Evolutionary conservation across 139 green algal genomes (phyloP).

Genomic region (Volvox reticuliferus): DNA sequence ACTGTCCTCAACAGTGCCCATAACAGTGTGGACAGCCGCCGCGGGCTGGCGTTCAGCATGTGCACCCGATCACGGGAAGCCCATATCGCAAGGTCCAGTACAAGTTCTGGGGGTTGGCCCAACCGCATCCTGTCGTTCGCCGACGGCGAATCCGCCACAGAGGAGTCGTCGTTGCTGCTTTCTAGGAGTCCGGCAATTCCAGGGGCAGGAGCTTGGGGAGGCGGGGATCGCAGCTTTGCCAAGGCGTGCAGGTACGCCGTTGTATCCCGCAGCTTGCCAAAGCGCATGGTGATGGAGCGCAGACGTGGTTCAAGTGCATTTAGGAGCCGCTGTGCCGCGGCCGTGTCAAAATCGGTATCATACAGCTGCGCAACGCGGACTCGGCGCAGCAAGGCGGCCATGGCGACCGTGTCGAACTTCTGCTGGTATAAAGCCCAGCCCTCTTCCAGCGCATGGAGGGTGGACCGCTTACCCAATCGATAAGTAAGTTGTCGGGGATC

Average conservation of each 20-base stretch:
- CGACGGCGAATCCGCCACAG: not conserved
- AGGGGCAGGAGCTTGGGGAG: not conserved
- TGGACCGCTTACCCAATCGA: constrained; percentile 31
- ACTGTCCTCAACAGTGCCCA: constrained; percentile 14
- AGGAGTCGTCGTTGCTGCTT: not conserved
- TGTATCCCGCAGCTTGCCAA: constrained; percentile 13
- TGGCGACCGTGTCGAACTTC: constrained; percentile 34
- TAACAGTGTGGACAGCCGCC: constrained; percentile 21
- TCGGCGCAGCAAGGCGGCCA: constrained; percentile 36
- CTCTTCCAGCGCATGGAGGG: not conserved
- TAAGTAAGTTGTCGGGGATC: constrained; percentile 4
- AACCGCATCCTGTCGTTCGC: not conserved
- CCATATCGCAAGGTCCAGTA: constrained; percentile 20
- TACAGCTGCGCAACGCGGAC: constrained; percentile 18
- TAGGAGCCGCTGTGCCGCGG: constrained; percentile 14
- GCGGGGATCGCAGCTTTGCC: constrained; percentile 28
- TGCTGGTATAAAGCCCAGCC: constrained; percentile 34
- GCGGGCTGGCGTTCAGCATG: not conserved
- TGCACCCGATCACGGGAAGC: not conserved
- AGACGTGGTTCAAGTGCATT: not conserved
- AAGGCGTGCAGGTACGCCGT: constrained; percentile 38
- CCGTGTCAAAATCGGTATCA: not conserved
- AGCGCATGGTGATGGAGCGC: constrained; percentile 11
- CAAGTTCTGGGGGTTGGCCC: not conserved
- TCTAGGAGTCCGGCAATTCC: not conserved